Evolutionary conservation across 257 asterid species (phyloP).

Genomic region (Solanum piurae): DNA sequence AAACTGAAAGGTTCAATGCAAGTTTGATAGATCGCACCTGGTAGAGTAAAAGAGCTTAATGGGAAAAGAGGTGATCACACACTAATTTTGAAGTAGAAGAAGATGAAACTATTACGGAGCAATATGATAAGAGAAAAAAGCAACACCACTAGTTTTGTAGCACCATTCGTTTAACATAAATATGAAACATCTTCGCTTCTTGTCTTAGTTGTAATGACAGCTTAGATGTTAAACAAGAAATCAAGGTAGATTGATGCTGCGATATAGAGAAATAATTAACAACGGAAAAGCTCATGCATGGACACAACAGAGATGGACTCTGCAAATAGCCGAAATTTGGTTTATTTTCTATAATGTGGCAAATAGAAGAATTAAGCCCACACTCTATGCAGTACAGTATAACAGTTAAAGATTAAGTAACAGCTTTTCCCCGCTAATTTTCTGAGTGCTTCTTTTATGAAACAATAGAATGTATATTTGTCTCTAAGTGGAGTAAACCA

Average conservation of each 20-base stretch:
- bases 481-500: not conserved
- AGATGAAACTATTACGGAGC: not conserved
- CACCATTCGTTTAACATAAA: not conserved
- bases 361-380: not conserved
- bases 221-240: not conserved
- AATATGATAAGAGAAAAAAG: not conserved
- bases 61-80: not conserved
- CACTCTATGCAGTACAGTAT: not conserved
- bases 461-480: not conserved
- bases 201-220: not conserved
- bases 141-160: not conserved
- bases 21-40: not conserved
- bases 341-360: not conserved
- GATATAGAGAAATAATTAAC: not conserved
- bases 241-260: not conserved
- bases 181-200: not conserved
- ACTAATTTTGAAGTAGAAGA: not conserved
- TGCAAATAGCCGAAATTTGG: not conserved
- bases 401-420: not conserved
- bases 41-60: not conserved
- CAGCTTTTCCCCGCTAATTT: not conserved
- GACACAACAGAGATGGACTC: not conserved
- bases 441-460: not conserved
- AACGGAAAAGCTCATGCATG: not conserved
- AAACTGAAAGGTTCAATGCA: constrained; percentile 39